Evolutionary conservation across 495 filamentous ascomycete genomes (phyloP).

Genomic region (Xylaria scruposa): DNA sequence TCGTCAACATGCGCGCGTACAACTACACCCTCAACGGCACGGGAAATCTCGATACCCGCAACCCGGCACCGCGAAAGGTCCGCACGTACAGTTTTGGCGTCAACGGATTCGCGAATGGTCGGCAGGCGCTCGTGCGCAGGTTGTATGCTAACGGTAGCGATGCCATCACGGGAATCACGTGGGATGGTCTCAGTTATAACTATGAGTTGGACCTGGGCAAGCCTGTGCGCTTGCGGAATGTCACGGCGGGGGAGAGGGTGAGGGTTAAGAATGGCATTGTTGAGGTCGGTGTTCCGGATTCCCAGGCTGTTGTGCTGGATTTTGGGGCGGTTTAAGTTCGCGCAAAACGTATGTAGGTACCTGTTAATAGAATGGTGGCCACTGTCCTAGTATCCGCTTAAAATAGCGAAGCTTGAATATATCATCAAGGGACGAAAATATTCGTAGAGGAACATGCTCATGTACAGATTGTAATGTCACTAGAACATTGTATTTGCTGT

Average conservation of each 20-base stretch:
- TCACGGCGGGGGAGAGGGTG: conserved; percentile 61
- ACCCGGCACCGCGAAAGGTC: conserved; percentile 40
- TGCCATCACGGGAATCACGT: conserved; percentile 66
- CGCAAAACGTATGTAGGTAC: not conserved
- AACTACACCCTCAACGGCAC: conserved; percentile 62
- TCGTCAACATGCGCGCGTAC: conserved; percentile 66
- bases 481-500: not conserved
- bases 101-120: not conserved
- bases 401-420: not conserved
- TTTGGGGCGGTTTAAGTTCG: conserved; percentile 34
- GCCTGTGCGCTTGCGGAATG: conserved; percentile 63
- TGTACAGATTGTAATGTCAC: not conserved
- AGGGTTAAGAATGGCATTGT: conserved; percentile 52
- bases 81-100: conserved; percentile 54
- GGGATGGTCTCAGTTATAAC: conserved; percentile 69
- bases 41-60: conserved; percentile 32
- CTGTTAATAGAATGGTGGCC: not conserved
- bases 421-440: not conserved
- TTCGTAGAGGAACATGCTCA: not conserved
- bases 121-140: conserved; percentile 49
- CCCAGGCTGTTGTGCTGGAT: conserved; percentile 59
- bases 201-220: conserved; percentile 62
- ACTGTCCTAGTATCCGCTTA: not conserved
- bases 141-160: conserved; percentile 69
- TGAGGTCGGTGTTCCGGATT: conserved; percentile 55